These are phyloP conservation scores for Arachis hypogaea DNA, from an alignment of 306 rosid genomes.

Conservation along the genomic window DNA sequence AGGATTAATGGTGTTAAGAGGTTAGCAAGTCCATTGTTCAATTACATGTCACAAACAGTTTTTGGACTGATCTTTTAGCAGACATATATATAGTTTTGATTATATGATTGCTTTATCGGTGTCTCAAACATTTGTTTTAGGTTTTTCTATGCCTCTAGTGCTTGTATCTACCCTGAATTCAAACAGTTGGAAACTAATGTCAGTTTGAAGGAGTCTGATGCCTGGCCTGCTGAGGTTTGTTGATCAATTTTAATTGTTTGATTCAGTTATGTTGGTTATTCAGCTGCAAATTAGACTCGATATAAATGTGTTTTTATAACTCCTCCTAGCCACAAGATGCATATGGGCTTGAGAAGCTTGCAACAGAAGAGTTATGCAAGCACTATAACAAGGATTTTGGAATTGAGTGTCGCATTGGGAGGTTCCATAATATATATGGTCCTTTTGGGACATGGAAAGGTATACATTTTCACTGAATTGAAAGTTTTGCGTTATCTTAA, in stretches of 20 bases:
- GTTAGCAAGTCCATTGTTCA: constrained; percentile 45
- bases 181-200: constrained; percentile 94
- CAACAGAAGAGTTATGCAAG: constrained; percentile 97
- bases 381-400: constrained; percentile 95
- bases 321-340: constrained; percentile 96
- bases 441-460: constrained; percentile 99
- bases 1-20: constrained; percentile 89
- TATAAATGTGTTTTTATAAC: constrained; percentile 24
- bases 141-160: constrained; percentile 98
- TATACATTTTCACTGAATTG: constrained; percentile 37
- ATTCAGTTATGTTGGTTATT: constrained; percentile 18
- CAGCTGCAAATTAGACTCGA: constrained; percentile 8
- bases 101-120: not conserved
- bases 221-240: constrained; percentile 99
- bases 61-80: not conserved
- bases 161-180: constrained; percentile 97
- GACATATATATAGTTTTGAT: not conserved
- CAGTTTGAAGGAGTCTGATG: constrained; percentile 98
- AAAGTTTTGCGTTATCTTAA: not conserved
- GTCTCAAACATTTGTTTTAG: constrained; percentile 39
- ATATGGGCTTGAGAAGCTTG: constrained; percentile 98
- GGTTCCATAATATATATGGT: constrained; percentile 97
- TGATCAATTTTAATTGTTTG: constrained; percentile 28
- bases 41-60: not conserved
- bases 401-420: constrained; percentile 91